These are phyloP conservation scores for Gastrodia elata DNA, from an alignment of 106 monocot genomes.

Conservation along the genomic window DNA sequence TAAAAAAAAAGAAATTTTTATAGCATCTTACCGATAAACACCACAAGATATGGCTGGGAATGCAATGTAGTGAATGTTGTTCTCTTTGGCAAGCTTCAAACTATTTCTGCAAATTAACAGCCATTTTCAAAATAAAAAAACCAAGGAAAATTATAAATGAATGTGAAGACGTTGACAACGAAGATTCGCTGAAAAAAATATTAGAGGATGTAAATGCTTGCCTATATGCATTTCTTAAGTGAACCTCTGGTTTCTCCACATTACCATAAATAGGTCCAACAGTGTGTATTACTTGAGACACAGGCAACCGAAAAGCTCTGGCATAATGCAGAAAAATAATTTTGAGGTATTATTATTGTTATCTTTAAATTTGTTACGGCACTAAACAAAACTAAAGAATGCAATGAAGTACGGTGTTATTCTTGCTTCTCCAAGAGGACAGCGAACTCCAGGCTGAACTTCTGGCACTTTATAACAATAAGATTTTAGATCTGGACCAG, in stretches of 20 bases:
- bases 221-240: constrained; percentile 69
- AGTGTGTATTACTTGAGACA: constrained; percentile 78
- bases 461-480: constrained; percentile 61
- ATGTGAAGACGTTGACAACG: neutral
- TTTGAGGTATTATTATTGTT: neutral
- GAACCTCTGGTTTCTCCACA: constrained; percentile 54
- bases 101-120: constrained; percentile 52
- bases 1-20: neutral
- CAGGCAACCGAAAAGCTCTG: constrained; percentile 86
- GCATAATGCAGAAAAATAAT: constrained; percentile 15
- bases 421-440: constrained; percentile 90
- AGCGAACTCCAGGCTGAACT: constrained; percentile 62
- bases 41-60: constrained; percentile 98
- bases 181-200: neutral
- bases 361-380: neutral
- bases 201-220: constrained; percentile 1
- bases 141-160: neutral
- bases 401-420: constrained; percentile 61
- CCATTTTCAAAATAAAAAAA: neutral
- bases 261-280: constrained; percentile 79
- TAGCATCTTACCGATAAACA: constrained; percentile 53
- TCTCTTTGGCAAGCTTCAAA: constrained; percentile 81
- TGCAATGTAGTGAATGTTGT: constrained; percentile 78
- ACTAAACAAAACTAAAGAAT: constrained; percentile 6
- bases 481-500: constrained; percentile 64